A percentile compares a stretch with the other conserved stretches of the same genome.
phyloP scores from a whole-genome alignment of 2,329 filamentous ascomycete genomes.

The Xylariales sp. region DNA sequence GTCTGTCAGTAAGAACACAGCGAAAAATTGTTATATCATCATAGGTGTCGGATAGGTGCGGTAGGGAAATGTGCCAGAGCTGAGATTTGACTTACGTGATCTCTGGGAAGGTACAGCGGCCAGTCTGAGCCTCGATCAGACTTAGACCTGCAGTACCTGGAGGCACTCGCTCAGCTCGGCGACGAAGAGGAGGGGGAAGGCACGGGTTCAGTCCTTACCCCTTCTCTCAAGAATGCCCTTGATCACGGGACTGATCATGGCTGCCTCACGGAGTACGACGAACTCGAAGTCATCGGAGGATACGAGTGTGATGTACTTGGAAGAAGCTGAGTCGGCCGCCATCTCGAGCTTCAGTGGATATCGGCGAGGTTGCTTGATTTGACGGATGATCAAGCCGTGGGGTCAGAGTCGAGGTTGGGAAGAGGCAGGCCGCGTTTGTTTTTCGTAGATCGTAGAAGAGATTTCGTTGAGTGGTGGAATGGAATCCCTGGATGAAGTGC shows the following conservation, averaged over 20 bases:
- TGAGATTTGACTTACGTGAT: slow-evolving; percentile 57
- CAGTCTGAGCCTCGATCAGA: slow-evolving; percentile 51
- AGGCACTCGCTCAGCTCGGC: too few relatives aligned
- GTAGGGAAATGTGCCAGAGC: slow-evolving; percentile 1
- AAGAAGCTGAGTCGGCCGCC: slow-evolving; percentile 21
- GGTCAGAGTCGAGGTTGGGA: neutral
- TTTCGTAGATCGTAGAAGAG: neutral
- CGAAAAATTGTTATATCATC: slow-evolving; percentile 36
- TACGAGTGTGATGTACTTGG: slow-evolving; percentile 73
- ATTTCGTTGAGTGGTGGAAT: neutral
- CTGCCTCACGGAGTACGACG: slow-evolving; percentile 66
- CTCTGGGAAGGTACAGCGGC: slow-evolving; percentile 63
- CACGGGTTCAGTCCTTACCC: slow-evolving; percentile 40
- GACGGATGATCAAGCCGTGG: neutral
- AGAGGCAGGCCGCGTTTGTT: neutral
- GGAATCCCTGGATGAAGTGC: neutral
- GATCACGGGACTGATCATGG: slow-evolving; percentile 65
- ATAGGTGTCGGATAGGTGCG: slow-evolving; percentile 18
- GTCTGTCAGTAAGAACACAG: slow-evolving; percentile 45
- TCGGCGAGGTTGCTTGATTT: neutral
- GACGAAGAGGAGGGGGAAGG: slow-evolving; percentile 10
- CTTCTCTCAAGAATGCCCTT: slow-evolving; percentile 69
- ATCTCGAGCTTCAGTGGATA: slow-evolving; percentile 14
- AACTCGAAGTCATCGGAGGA: slow-evolving; percentile 75
- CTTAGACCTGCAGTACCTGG: slow-evolving; percentile 3